phyloP scores from a whole-genome alignment of 1,139 yeast genomes.

The Pneumocystis jirovecii region DNA sequence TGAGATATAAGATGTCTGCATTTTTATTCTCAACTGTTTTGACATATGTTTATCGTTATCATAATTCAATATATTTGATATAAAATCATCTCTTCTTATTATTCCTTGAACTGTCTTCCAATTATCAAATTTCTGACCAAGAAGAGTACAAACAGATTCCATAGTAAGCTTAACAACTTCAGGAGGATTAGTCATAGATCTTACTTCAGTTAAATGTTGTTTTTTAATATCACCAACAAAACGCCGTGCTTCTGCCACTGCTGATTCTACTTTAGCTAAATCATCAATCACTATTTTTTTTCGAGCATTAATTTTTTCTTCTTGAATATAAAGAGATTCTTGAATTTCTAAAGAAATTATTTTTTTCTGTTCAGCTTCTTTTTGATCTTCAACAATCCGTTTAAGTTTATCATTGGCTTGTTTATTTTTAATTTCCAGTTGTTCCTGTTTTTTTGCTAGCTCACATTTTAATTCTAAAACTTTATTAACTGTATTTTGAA shows the following conservation, averaged over 20 bases:
- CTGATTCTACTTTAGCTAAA: conserved; percentile 66
- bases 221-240: conserved; percentile 87
- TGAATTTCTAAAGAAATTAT: conserved; percentile 74
- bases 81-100: conserved; percentile 75
- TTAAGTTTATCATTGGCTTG: conserved; percentile 62
- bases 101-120: conserved; percentile 83
- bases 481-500: conserved; percentile 62
- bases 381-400: conserved; percentile 72
- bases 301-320: conserved; percentile 43
- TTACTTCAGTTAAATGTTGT: conserved; percentile 75
- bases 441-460: conserved; percentile 39
- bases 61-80: conserved; percentile 63
- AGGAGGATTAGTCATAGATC: conserved; percentile 88
- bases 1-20: conserved; percentile 48
- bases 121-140: conserved; percentile 51
- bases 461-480: conserved; percentile 46
- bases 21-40: conserved; percentile 35
- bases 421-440: conserved; percentile 40
- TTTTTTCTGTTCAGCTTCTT: conserved; percentile 80
- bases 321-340: conserved; percentile 54
- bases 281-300: conserved; percentile 44
- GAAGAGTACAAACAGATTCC: conserved; percentile 71
- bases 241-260: conserved; percentile 64
- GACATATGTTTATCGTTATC: conserved; percentile 49
- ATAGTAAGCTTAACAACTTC: conserved; percentile 69